Evolutionary conservation across 768 basidiomycete species (phyloP), one percentile per base, ranked within the genome.

Genomic region (Tricholomella constricta): DNA sequence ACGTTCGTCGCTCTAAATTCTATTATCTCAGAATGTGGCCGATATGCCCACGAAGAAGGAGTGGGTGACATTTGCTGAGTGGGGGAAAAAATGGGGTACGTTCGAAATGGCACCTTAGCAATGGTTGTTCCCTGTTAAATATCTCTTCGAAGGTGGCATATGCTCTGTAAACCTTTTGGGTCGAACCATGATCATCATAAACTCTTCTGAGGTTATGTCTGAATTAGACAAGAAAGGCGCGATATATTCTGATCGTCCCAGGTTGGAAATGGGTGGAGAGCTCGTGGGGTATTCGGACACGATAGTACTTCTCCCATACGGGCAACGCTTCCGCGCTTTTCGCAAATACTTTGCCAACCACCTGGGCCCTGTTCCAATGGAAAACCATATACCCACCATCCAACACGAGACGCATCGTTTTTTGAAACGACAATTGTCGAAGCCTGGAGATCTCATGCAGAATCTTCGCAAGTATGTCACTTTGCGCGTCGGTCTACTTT

Each of bases 41-140:
- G 73, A 79, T 47, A 73, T 82, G 71, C 77, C 82, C 0, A 55
- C 63, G 0, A 56, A 65, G 23, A 69, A 74, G 36, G 74, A 74
- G 25, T 83, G 81, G 80, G 57, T 78, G 23, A 75, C 70, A 1
- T 82, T 74, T 54, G 66, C 79, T 5, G 73, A 81, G 40, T 78
- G 82, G 77, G 77, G 80, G 3, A 65, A 67, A 15, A 76, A 76
- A 67, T 84, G 75, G 56, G 82, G 83, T 77, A 41, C 70, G 75
- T 40, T 40, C 20, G 19, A 1, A 72, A 17, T 2, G 42, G n/a
- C 19, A 5, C 9, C 25, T 10, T 41, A 19, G 17, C 74, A 9
- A 25, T 36, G 25, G 4, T 42, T 8, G 10, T 15, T 41, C 35
- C 10, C 37, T 36, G 43, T 44, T 50, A 19, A 71, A 68, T 27